Evolutionary conservation across 2,329 filamentous ascomycete genomes (phyloP).

Genomic region (Colletotrichum lentis): DNA sequence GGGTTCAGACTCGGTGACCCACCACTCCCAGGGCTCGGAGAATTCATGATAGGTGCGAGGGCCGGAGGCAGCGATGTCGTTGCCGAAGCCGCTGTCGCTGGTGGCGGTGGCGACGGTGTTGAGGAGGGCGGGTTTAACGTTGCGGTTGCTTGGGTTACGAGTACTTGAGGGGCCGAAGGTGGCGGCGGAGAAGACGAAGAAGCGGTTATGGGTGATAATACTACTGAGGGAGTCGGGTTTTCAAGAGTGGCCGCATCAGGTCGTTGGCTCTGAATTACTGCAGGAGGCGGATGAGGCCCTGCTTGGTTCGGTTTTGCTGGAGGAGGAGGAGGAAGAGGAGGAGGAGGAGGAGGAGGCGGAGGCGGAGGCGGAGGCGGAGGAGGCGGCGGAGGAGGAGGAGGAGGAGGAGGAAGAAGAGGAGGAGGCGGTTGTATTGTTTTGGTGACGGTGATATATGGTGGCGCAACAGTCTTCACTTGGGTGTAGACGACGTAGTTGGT

Average conservation of each 20-base stretch:
- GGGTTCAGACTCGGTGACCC: neutral
- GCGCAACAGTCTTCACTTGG: conserved; percentile 5
- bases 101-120: no score
- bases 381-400: no score
- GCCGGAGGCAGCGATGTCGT: neutral
- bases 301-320: neutral
- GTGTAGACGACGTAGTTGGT: conserved; percentile 24
- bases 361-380: no score
- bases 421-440: conserved; percentile 3
- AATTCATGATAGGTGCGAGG: conserved; percentile 12
- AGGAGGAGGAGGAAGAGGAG: neutral
- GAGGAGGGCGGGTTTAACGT: neutral
- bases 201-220: neutral
- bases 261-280: neutral
- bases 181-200: neutral
- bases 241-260: conserved; percentile 8
- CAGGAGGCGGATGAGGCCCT: neutral
- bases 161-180: neutral
- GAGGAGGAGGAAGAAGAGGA: neutral
- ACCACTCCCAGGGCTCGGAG: conserved; percentile 5
- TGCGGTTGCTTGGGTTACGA: neutral
- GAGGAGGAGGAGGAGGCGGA: no score
- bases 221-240: neutral
- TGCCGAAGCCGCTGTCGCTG: no score
- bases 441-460: conserved; percentile 18